phyloP scores from a whole-genome alignment of 1,139 yeast species.

The Yamadazyma pseudoaaseri region DNA sequence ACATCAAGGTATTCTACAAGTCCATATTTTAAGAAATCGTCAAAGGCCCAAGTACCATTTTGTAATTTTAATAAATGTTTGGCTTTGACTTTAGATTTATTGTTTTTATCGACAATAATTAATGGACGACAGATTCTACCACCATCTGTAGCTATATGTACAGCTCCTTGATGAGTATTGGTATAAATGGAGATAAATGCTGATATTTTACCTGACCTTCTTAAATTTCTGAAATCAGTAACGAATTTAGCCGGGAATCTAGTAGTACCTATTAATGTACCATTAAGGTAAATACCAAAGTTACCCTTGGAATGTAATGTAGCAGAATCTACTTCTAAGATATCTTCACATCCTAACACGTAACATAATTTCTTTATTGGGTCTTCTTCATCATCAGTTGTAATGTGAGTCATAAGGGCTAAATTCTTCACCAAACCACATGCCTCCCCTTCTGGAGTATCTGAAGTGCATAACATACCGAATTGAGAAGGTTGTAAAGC shows the following conservation, averaged over 20 bases:
- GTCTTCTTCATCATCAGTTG: constrained; percentile 95
- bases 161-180: constrained; percentile 86
- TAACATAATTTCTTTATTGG: constrained; percentile 79
- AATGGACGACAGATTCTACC: constrained; percentile 98
- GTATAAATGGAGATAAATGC: constrained; percentile 90
- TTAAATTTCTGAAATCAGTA: constrained; percentile 67
- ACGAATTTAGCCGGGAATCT: constrained; percentile 84
- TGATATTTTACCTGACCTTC: constrained; percentile 84
- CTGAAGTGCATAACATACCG: constrained; percentile 98
- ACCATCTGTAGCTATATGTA: constrained; percentile 98
- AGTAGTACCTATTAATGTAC: constrained; percentile 90
- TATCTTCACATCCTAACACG: constrained; percentile 86
- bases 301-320: constrained; percentile 74
- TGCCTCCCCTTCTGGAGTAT: constrained; percentile 99
- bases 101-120: constrained; percentile 73
- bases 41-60: constrained; percentile 76
- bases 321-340: constrained; percentile 77
- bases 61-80: constrained; percentile 63
- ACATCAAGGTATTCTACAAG: constrained; percentile 95
- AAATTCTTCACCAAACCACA: constrained; percentile 97
- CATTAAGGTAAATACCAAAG: constrained; percentile 85
- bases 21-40: constrained; percentile 83
- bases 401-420: constrained; percentile 97
- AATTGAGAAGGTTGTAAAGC: constrained; percentile 98
- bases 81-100: constrained; percentile 67